phyloP scores from a whole-genome alignment of 2,329 filamentous ascomycete species.

The Colletotrichum sp. region DNA sequence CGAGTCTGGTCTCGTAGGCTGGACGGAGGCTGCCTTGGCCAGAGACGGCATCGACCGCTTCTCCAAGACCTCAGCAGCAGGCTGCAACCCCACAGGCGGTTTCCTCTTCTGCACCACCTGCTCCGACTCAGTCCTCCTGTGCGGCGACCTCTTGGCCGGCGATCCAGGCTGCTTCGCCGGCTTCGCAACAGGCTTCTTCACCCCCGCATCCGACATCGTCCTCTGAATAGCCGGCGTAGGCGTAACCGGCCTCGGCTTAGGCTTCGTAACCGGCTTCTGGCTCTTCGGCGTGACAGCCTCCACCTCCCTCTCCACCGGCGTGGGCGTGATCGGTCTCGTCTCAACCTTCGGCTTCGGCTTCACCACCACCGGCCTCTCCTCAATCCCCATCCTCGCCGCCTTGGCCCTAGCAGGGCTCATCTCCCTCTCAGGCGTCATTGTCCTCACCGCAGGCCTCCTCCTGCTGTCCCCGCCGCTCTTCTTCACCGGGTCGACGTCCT shows the following conservation, averaged over 20 bases:
- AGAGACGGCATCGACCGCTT: background rate
- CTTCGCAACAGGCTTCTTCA: background rate
- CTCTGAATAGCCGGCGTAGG: background rate
- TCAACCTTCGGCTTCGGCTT: slow-evolving; percentile 29
- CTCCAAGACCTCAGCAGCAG: background rate
- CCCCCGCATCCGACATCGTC: background rate
- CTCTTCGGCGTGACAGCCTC: background rate
- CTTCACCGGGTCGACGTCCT: slow-evolving; percentile 36
- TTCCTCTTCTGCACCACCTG: background rate
- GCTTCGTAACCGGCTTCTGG: background rate
- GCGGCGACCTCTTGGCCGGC: background rate
- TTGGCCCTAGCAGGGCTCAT: slow-evolving; percentile 26
- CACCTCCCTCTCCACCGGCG: background rate
- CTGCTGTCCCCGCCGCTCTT: slow-evolving; percentile 24
- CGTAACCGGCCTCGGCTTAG: background rate
- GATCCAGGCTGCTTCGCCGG: background rate
- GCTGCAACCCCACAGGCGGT: background rate
- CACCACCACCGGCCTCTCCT: background rate
- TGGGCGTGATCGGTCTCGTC: slow-evolving; percentile 17
- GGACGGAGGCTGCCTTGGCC: background rate
- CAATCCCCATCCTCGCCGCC: slow-evolving; percentile 1
- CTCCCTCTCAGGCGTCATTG: slow-evolving; percentile 36
- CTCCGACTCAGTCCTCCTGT: background rate
- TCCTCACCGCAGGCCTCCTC: slow-evolving; percentile 27
- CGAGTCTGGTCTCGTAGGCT: background rate